Evolutionary conservation across 2,329 filamentous ascomycete species (phyloP).

Genomic region (Colletotrichum orbiculare): DNA sequence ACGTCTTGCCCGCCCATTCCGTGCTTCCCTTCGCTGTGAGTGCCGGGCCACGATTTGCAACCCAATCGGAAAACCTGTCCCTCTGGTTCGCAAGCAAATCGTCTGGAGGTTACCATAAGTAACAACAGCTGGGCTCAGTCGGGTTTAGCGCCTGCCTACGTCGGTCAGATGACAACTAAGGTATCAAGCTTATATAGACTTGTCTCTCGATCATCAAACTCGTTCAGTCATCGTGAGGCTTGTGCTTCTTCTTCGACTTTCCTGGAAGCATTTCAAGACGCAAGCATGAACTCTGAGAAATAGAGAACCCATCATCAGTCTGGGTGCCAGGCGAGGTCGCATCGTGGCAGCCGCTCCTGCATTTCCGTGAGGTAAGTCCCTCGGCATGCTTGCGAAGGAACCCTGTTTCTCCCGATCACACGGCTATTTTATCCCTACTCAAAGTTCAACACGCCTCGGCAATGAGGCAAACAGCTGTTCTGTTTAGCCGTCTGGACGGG

Average conservation of each 20-base stretch:
- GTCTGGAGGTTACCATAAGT: too few species aligned
- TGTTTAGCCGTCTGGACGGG: too few species aligned
- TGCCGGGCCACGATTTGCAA: conserved; percentile 13
- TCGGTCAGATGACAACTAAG: too few species aligned
- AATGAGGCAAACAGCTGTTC: not conserved
- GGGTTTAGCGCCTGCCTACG: too few species aligned
- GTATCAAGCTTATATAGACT: too few species aligned
- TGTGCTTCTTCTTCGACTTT: not conserved
- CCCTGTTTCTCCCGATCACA: conserved; percentile 27
- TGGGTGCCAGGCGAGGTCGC: not conserved
- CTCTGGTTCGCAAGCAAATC: too few species aligned
- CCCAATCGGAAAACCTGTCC: conserved; percentile 8
- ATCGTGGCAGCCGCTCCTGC: not conserved
- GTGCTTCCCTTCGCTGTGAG: conserved; percentile 11
- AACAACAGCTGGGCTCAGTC: too few species aligned
- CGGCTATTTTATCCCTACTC: not conserved
- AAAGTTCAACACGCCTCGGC: conserved; percentile 6
- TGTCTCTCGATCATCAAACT: too few species aligned
- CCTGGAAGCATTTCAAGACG: not conserved
- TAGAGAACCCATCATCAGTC: not conserved
- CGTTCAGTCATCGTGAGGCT: too few species aligned
- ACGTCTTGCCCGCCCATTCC: conserved; percentile 16
- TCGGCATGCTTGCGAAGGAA: not conserved
- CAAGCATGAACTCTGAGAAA: not conserved
- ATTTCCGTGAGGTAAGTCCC: conserved; percentile 21